Conservation (phyloP, 805 yeast genomes). For the Ogataea glucozyma region DNA sequence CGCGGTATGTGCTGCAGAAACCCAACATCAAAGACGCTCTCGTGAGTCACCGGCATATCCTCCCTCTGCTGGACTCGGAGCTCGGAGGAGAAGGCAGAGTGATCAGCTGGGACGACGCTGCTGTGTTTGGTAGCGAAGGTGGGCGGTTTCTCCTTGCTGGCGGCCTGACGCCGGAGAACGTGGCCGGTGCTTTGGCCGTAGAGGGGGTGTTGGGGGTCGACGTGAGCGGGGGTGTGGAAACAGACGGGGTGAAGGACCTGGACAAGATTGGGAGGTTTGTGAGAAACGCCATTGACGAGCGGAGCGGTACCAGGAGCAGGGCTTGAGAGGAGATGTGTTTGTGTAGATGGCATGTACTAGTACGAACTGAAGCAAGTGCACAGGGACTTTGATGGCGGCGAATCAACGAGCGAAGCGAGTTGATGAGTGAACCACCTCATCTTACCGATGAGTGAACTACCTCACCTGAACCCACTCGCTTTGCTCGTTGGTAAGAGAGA, state of each 20-base stretch:
- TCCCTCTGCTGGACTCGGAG: slow-evolving; percentile 81
- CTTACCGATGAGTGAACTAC: too few relatives aligned
- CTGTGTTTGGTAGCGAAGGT: slow-evolving; percentile 35
- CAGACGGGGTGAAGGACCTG: slow-evolving; percentile 69
- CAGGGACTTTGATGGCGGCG: too few relatives aligned
- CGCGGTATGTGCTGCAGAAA: slow-evolving; percentile 68
- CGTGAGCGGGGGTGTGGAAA: slow-evolving; percentile 94
- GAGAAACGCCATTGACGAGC: slow-evolving; percentile 39
- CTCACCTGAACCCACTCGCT: neutral
- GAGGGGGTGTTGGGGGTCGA: slow-evolving; percentile 84
- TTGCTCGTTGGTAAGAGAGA: too few relatives aligned
- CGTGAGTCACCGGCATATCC: slow-evolving; percentile 40
- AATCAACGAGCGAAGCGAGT: slow-evolving; percentile 22
- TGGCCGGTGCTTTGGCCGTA: slow-evolving; percentile 48
- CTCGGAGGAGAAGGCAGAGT: slow-evolving; percentile 87
- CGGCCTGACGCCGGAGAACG: slow-evolving; percentile 79
- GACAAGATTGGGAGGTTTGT: slow-evolving; percentile 63
- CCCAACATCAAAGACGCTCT: slow-evolving; percentile 32
- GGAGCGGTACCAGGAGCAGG: too few relatives aligned
- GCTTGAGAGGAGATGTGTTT: neutral
- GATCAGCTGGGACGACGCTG: slow-evolving; percentile 69
- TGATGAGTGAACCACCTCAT: neutral
- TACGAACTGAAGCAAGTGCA: neutral
- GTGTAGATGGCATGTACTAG: neutral
- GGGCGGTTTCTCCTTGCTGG: slow-evolving; percentile 76